Evolutionary conservation across 2,329 filamentous ascomycete genomes (phyloP), one percentile per base, ranked within the genome.

Genomic region (Atkinsonella texensis): DNA sequence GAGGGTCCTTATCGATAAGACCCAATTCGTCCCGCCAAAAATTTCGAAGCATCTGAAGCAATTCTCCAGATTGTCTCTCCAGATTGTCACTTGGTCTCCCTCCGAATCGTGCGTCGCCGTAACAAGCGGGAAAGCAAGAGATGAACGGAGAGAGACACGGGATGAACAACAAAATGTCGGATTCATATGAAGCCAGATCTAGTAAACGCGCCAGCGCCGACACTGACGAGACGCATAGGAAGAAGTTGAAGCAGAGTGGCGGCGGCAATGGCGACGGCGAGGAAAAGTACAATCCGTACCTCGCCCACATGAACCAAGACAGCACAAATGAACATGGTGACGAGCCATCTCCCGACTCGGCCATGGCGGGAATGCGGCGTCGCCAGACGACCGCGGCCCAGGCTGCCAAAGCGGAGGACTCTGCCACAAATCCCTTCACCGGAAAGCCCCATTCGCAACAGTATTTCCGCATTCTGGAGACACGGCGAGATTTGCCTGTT

Each of bases 391-490:
- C 89, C 2, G 82, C 89, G 5, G 74, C 77, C 55, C 78, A 89
- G 70, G 89, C 89, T 3, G 70, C 75, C 57, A 72, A 74, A 60
- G 85, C 84, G 2, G 93, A 98, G 71, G 81, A 95, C 70, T 80
- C 83, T 13, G 84, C 89, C 18, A 69, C 75, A 59, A 98, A 96
- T 65, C 85, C 91, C 20, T 96, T 96, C 74, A 98, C 83, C 47
- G 83, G 84, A 54, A 73, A 78, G 53, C 74, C 81, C 13, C 84
- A 95, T 62, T 89, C 89, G 45, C 77, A 82, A 59, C 82, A 85
- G 63, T 98, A 98, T 74, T 89, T 96, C 68, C 81, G 83, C 62
- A 98, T 98, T 64, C 73, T 98, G 62, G 80, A 91, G 71, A 80
- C 79, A 51, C 79, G 93, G 60, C 81, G 90, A 64, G 84, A 89